These are phyloP conservation scores for Eucalyptus pauciflora DNA, from an alignment of 345 rosid species.

Conservation along the genomic window DNA sequence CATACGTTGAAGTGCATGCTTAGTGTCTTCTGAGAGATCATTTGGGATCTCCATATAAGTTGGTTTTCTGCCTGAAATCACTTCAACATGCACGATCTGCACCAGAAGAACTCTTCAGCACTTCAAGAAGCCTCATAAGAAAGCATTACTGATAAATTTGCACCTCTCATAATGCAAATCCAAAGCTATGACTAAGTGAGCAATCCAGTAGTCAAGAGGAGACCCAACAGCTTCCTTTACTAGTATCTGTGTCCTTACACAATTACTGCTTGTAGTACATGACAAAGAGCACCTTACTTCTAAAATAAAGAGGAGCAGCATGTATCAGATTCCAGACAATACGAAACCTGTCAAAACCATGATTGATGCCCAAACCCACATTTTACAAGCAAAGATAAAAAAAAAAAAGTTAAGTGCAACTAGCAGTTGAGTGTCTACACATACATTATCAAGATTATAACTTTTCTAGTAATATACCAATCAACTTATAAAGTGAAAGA, in stretches of 20 bases:
- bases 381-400: not conserved
- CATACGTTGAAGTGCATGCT: conserved; percentile 46
- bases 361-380: not conserved
- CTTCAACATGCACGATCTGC: conserved; percentile 83
- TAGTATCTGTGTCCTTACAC: not conserved
- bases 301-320: not conserved
- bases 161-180: not conserved
- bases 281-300: not conserved
- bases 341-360: not conserved
- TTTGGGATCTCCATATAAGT: conserved; percentile 35
- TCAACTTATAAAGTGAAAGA: not conserved
- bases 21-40: conserved; percentile 52
- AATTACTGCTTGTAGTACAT: not conserved
- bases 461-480: not conserved
- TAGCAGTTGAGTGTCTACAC: not conserved
- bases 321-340: not conserved
- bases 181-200: not conserved
- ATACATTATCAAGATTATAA: not conserved
- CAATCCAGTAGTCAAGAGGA: not conserved
- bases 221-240: not conserved
- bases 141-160: not conserved
- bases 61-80: conserved; percentile 50
- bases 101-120: not conserved
- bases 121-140: not conserved
- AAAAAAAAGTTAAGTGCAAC: not conserved